Evolutionary conservation across 805 yeast species (phyloP), one percentile per base, ranked within the genome.

Genomic region (Metschnikowia vanudenii): DNA sequence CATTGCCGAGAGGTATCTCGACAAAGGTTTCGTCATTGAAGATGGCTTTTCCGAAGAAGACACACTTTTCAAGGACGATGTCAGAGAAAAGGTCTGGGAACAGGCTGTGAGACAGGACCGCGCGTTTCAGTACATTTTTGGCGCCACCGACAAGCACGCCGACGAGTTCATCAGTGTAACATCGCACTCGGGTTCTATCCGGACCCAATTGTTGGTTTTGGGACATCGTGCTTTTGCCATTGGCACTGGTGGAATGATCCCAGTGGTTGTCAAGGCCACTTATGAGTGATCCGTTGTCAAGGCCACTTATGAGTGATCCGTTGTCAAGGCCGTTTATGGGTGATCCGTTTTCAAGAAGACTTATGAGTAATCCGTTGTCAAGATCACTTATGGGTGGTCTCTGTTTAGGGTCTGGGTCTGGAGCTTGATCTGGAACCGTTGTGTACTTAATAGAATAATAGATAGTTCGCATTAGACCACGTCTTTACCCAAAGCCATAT

Each of bases 241-340:
- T 26, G 73, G 72, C 10, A 77, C 84, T 1, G 84, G 84, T 7
- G 82, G 80, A 10, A 74, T 79, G 74, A 70, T 79, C 32, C 82
- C 84, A 1, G 74, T 79, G 6, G 68, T 79, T 39, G 78, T 79
- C 1, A 74, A 73, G 54, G 80, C 64, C 13, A 64, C 66, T 7
- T 63, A 51, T 42, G 31, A 41, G 11, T 46, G 49, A n/a, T n/a
- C n/a, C n/a, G n/a, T n/a, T n/a, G n/a, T n/a, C n/a, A n/a, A n/a
- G n/a, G n/a, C n/a, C n/a, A n/a, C n/a, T n/a, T n/a, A n/a, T n/a
- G n/a, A n/a, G n/a, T n/a, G n/a, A n/a, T n/a, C n/a, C n/a, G n/a
- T n/a, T n/a, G n/a, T n/a, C n/a, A n/a, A n/a, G n/a, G n/a, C n/a
- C n/a, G n/a, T n/a, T n/a, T n/a, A n/a, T n/a, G n/a, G n/a, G n/a